Evolutionary conservation across 2,329 filamentous ascomycete species (phyloP).

Genomic region (Fusarium tjaetaba): DNA sequence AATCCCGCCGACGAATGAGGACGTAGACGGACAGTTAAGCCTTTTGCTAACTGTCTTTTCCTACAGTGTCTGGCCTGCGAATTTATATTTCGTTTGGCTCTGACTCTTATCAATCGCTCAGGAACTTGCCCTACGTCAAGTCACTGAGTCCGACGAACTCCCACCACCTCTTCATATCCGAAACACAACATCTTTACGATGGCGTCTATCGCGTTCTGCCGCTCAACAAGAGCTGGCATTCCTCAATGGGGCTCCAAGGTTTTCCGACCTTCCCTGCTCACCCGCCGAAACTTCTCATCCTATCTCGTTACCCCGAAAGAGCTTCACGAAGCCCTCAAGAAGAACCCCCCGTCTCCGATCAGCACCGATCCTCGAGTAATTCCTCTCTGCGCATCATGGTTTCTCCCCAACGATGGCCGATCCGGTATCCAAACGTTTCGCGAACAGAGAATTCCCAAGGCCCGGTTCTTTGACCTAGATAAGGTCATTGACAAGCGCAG

Average conservation of each 20-base stretch:
- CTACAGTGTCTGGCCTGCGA: conserved; percentile 6
- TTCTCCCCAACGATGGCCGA: conserved; percentile 90
- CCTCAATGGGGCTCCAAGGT: conserved; percentile 50
- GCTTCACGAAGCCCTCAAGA: conserved; percentile 81
- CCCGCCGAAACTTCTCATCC: conserved; percentile 67
- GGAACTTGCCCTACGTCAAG: conserved; percentile 35
- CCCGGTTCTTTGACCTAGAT: conserved; percentile 97
- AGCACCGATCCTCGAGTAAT: conserved; percentile 85
- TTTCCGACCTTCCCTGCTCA: conserved; percentile 45
- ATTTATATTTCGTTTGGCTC: conserved; percentile 3
- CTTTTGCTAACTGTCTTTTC: conserved; percentile 31
- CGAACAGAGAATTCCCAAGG: conserved; percentile 84
- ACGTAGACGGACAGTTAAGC: conserved; percentile 37
- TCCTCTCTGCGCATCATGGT: conserved; percentile 94
- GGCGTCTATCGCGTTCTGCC: conserved; percentile 56
- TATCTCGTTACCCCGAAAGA: conserved; percentile 90
- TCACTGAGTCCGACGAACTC: conserved; percentile 17
- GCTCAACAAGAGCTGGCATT: conserved; percentile 54
- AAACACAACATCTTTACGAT: conserved; percentile 46
- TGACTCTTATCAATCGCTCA: conserved; percentile 37
- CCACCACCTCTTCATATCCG: conserved; percentile 12
- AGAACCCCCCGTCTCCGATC: conserved; percentile 81
- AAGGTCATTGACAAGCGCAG: conserved; percentile 87
- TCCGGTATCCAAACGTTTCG: conserved; percentile 84
- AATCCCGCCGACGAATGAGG: conserved; percentile 36